These are phyloP conservation scores for Carallia pectinifolia DNA, from an alignment of 345 rosid species.

Conservation along the genomic window DNA sequence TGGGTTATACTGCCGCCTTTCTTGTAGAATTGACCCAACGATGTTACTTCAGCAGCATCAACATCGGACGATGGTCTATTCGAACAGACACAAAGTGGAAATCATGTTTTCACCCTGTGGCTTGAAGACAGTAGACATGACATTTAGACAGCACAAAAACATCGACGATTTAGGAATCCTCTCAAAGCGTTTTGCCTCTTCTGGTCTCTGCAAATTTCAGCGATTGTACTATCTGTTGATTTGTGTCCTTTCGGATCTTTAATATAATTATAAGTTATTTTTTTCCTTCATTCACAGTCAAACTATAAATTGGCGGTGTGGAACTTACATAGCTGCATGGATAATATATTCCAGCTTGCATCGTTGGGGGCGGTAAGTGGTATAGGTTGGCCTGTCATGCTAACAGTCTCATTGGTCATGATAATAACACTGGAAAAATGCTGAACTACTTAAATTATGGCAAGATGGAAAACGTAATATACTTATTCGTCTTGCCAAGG, in stretches of 20 bases:
- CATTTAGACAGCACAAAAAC: neutral
- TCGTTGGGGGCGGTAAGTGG: too few species aligned
- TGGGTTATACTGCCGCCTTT: slow-evolving; percentile 93
- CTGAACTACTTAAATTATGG: too few species aligned
- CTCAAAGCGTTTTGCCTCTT: too few species aligned
- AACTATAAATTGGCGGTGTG: neutral
- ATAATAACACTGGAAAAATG: too few species aligned
- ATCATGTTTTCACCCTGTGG: neutral
- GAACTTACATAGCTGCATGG: too few species aligned
- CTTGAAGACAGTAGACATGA: neutral
- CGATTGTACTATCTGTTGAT: neutral
- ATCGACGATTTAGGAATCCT: neutral
- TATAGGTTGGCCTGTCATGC: too few species aligned
- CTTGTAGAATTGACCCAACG: slow-evolving; percentile 39
- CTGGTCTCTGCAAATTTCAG: neutral
- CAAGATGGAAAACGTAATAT: too few species aligned
- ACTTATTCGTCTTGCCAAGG: too few species aligned
- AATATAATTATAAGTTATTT: neutral
- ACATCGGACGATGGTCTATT: slow-evolving; percentile 9
- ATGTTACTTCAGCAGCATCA: neutral
- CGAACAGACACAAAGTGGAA: slow-evolving; percentile 7
- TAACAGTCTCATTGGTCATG: too few species aligned
- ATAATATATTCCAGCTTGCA: too few species aligned
- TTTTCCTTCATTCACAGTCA: neutral
- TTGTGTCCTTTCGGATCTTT: neutral